Conservation (phyloP, 192 early-diverging fungal genomes). For the Pilaira anomala region DNA sequence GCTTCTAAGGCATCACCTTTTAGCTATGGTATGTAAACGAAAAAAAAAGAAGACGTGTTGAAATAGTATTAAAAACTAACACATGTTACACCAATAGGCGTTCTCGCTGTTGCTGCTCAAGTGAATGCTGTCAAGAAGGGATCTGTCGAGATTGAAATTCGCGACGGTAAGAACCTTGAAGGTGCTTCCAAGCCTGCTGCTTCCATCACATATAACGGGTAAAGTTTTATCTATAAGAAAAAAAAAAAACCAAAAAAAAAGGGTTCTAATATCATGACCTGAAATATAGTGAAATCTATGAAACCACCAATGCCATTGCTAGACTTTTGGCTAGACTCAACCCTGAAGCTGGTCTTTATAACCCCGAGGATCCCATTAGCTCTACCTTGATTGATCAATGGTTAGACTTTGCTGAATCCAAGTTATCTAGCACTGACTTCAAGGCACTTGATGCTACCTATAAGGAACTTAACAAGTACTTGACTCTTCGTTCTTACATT, state of each 20-base stretch:
- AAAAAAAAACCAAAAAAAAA: too few relatives aligned
- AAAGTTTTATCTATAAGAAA: too few relatives aligned
- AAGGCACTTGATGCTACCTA: constrained; percentile 69
- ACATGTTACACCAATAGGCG: not conserved
- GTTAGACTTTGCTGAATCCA: constrained; percentile 66
- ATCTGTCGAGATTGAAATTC: constrained; percentile 28
- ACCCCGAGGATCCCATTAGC: constrained; percentile 38
- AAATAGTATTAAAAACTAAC: not conserved
- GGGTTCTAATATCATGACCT: too few relatives aligned
- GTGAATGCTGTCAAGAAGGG: constrained; percentile 25
- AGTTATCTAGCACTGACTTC: constrained; percentile 60
- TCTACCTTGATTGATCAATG: constrained; percentile 62
- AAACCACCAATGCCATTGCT: constrained; percentile 31
- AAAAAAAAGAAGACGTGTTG: not conserved
- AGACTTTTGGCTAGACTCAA: constrained; percentile 27
- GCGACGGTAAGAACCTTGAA: constrained; percentile 32
- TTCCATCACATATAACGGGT: constrained; percentile 31
- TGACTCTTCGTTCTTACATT: constrained; percentile 78
- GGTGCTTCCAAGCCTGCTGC: constrained; percentile 18
- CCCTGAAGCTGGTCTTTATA: constrained; percentile 28
- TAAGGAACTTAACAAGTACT: constrained; percentile 72
- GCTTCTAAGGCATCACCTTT: constrained; percentile 36
- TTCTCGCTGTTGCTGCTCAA: constrained; percentile 17
- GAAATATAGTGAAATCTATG: constrained; percentile 25
- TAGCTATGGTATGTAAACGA: constrained; percentile 23